These are phyloP conservation scores for Lithospermum erythrorhizon DNA, from an alignment of 257 asterid species.

Conservation along the genomic window DNA sequence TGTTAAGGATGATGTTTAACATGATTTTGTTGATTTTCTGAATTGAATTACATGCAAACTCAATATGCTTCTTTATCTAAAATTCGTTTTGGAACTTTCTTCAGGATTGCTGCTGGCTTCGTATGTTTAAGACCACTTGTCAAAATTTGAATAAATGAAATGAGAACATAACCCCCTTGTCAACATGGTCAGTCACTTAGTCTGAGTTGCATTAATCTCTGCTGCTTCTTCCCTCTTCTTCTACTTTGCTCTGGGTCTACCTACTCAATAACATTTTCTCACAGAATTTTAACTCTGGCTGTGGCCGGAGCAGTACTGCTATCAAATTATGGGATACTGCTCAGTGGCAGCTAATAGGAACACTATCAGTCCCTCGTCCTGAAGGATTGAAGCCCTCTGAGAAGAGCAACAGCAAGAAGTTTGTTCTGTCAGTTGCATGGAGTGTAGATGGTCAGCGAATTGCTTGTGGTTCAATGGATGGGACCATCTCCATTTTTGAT, in stretches of 20 bases:
- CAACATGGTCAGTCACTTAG: too few relatives aligned
- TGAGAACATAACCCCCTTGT: too few relatives aligned
- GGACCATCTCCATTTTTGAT: conserved; percentile 83
- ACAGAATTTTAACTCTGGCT: conserved; percentile 75
- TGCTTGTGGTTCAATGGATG: conserved; percentile 88
- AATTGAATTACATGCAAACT: background rate
- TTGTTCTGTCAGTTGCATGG: conserved; percentile 95
- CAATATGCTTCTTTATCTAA: background rate
- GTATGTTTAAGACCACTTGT: background rate
- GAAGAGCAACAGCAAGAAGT: conserved; percentile 66
- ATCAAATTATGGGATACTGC: conserved; percentile 91
- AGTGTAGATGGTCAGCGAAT: conserved; percentile 73
- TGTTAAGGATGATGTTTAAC: too few relatives aligned
- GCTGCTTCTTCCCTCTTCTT: too few relatives aligned
- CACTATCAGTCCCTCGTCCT: conserved; percentile 77
- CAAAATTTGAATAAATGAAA: background rate
- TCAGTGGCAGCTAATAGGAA: conserved; percentile 56
- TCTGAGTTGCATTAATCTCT: too few relatives aligned
- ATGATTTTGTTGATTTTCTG: too few relatives aligned
- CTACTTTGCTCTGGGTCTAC: background rate
- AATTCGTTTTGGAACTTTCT: too few relatives aligned
- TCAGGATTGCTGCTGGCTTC: background rate
- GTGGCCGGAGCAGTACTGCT: conserved; percentile 97
- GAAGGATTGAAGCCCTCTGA: conserved; percentile 66
- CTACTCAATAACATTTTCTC: background rate